Evolutionary conservation across 805 yeast genomes (phyloP).

Genomic region (Monosporozyma aquatica): DNA sequence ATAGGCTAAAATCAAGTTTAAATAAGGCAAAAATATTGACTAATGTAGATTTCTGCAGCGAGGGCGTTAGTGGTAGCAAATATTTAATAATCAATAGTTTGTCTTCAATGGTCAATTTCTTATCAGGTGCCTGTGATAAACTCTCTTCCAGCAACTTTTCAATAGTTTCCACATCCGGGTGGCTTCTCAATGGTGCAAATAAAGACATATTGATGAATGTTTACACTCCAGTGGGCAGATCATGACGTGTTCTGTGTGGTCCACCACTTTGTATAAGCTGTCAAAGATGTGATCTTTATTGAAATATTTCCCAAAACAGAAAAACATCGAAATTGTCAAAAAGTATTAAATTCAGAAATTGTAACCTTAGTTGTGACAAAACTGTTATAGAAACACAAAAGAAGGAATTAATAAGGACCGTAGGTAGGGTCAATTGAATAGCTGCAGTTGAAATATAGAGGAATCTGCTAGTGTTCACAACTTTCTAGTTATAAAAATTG

Average conservation of each 20-base stretch:
- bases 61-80: conserved; percentile 20
- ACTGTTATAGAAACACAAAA: too few species aligned
- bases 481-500: too few species aligned
- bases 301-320: background rate
- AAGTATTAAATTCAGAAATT: background rate
- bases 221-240: too few species aligned
- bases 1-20: conserved; percentile 10
- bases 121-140: background rate
- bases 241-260: too few species aligned
- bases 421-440: too few species aligned
- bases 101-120: conserved; percentile 5
- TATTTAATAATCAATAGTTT: conserved; percentile 9
- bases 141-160: background rate
- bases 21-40: conserved; percentile 7
- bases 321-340: background rate
- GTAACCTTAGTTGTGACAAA: background rate
- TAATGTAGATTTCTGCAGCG: conserved; percentile 10
- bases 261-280: too few species aligned
- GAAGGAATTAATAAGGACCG: too few species aligned
- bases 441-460: too few species aligned
- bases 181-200: background rate
- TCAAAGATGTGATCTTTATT: too few species aligned
- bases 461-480: too few species aligned
- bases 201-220: background rate
- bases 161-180: background rate